These are phyloP conservation scores for Amanita brunnescens DNA, from an alignment of 768 basidiomycete species.

Conservation along the genomic window DNA sequence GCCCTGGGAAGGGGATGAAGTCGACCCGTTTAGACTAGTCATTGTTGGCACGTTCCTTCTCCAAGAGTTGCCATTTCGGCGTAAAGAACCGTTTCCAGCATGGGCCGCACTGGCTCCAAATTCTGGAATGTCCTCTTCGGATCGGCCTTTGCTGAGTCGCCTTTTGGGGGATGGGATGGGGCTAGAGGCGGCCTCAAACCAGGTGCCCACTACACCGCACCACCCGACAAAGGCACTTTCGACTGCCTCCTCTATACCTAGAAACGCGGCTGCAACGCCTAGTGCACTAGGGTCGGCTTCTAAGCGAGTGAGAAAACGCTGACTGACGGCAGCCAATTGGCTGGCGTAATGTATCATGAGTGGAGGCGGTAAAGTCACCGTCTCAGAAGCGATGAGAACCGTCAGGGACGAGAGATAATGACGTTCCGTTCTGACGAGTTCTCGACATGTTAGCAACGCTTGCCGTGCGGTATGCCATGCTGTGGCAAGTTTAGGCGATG, in stretches of 20 bases:
- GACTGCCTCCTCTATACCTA: conserved; percentile 41
- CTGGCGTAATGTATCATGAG: conserved; percentile 44
- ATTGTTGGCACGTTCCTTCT: conserved; percentile 18
- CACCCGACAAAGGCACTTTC: conserved; percentile 51
- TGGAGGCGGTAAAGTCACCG: conserved; percentile 37
- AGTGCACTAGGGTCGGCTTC: conserved; percentile 53
- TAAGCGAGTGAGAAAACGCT: conserved; percentile 39
- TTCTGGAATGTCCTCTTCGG: conserved; percentile 1
- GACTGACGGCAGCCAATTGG: conserved; percentile 41
- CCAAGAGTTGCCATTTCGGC: conserved; percentile 15
- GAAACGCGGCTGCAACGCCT: conserved; percentile 55
- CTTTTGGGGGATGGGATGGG: conserved; percentile 3
- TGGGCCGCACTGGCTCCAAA: neutral
- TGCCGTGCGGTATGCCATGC: conserved; percentile 31
- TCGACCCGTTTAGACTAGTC: neutral
- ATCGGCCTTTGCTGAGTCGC: conserved; percentile 7
- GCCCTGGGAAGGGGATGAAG: neutral
- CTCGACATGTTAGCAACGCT: conserved; percentile 30
- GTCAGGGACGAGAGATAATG: conserved; percentile 31
- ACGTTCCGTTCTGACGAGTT: conserved; percentile 34
- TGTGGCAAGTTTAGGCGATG: conserved; percentile 12
- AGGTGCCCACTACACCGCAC: conserved; percentile 46
- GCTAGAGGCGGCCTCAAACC: conserved; percentile 23
- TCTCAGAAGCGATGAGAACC: conserved; percentile 26
- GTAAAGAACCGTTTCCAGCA: conserved; percentile 1